phyloP scores from a whole-genome alignment of 1,139 yeast genomes.

The Sugiyamaella castrensis region DNA sequence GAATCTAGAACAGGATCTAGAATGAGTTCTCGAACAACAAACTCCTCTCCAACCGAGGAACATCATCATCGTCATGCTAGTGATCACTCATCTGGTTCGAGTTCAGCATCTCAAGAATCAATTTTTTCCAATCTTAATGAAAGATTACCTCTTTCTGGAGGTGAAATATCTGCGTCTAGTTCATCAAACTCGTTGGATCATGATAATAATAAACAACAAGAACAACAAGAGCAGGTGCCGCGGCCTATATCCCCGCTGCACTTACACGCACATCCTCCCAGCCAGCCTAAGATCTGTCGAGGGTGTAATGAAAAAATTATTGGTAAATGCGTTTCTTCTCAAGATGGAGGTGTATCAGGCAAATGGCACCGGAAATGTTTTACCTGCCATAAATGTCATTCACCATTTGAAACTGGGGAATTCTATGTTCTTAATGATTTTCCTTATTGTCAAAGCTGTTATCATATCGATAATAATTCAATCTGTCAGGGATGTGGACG shows the following conservation, averaged over 20 bases:
- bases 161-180: slow-evolving; percentile 4
- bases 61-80: neutral
- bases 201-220: neutral
- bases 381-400: slow-evolving; percentile 61
- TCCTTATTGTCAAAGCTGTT: slow-evolving; percentile 79
- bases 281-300: slow-evolving; percentile 32
- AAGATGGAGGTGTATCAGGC: slow-evolving; percentile 78
- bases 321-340: slow-evolving; percentile 68
- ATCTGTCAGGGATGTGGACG: slow-evolving; percentile 64
- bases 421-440: slow-evolving; percentile 76
- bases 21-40: too few relatives aligned
- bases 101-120: slow-evolving; percentile 12
- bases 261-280: neutral
- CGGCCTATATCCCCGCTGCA: slow-evolving; percentile 9
- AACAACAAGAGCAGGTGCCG: slow-evolving; percentile 1
- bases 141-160: neutral
- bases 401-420: slow-evolving; percentile 40
- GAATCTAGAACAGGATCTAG: too few relatives aligned
- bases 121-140: slow-evolving; percentile 12
- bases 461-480: slow-evolving; percentile 72
- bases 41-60: too few relatives aligned
- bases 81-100: slow-evolving; percentile 1
- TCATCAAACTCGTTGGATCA: slow-evolving; percentile 4
- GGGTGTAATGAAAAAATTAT: slow-evolving; percentile 52
- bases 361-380: slow-evolving; percentile 94